Evolutionary conservation across 805 yeast species (phyloP).

Genomic region (Ogataea saltuana): DNA sequence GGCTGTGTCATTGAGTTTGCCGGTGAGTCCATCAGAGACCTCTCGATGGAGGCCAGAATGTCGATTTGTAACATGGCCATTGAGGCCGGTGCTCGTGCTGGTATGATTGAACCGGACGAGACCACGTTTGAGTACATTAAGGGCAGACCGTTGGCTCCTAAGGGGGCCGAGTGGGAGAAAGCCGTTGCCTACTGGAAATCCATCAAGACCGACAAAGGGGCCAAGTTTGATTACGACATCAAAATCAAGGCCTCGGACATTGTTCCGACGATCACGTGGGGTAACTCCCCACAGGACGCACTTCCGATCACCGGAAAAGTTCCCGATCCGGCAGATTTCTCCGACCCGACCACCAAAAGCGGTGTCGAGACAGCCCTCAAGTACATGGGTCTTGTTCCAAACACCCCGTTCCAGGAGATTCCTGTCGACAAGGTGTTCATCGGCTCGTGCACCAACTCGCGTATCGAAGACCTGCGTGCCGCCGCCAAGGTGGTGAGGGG

Average conservation of each 20-base stretch:
- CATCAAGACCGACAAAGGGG: constrained; percentile 84
- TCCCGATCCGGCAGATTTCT: constrained; percentile 81
- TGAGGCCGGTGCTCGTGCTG: constrained; percentile 99
- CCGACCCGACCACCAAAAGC: constrained; percentile 71
- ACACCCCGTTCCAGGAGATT: constrained; percentile 74
- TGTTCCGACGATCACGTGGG: constrained; percentile 98
- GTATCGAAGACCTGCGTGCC: constrained; percentile 94
- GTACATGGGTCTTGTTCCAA: constrained; percentile 89
- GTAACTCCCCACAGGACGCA: constrained; percentile 99
- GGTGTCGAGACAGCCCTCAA: constrained; percentile 90
- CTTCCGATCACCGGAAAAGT: constrained; percentile 87
- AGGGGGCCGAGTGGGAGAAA: constrained; percentile 92
- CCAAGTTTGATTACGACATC: constrained; percentile 83
- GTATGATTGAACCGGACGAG: constrained; percentile 97
- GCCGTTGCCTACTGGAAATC: constrained; percentile 92
- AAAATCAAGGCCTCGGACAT: constrained; percentile 79
- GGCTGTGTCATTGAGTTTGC: constrained; percentile 96
- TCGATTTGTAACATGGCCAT: constrained; percentile 99
- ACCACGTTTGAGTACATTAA: constrained; percentile 83
- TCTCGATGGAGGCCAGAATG: constrained; percentile 98
- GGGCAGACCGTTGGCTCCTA: constrained; percentile 94
- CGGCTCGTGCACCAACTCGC: constrained; percentile 97
- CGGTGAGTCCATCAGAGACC: constrained; percentile 86
- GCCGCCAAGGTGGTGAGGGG: constrained; percentile 95
- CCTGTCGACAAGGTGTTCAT: constrained; percentile 90